Evolutionary conservation across 1,284 basidiomycete species (phyloP), one percentile per base, ranked within the genome.

Genomic region (Rhodotorula sp.): DNA sequence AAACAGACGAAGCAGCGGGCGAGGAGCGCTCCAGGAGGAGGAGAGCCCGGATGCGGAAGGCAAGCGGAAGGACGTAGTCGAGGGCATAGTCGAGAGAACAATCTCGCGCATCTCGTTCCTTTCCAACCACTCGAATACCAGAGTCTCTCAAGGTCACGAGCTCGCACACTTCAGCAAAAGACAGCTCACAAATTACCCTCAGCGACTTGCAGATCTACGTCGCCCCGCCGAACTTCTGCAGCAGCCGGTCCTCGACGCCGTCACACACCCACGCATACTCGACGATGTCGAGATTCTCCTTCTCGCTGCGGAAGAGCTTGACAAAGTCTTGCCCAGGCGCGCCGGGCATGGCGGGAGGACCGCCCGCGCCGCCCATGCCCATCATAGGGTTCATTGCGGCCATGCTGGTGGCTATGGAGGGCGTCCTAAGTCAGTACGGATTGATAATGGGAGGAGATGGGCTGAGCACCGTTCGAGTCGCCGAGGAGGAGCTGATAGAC

Each of bases 401-500:
- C 50, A 72, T 62, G 41, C 89, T 51, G n/a, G 48, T 61, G 27
- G 65, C 67, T 68, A 51, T n/a, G 21, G 48, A 7, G 3, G 1
- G 36, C 7, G 44, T 21, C 22, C n/a, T n/a, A n/a, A n/a, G 46
- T 72, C 34, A 25, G 22, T 9, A 4, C 4, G 32, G 22, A 39
- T 25, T 17, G 15, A 13, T 12, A 15, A 37, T 6, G 32, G 4
- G 60, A 27, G 27, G 58, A 15, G 34, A 32, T 17, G 5, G 12
- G 27, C 25, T 22, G 84, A 89, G 80, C 78, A 96, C 94, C 87
- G 80, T 97, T 96, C 72, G 94, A 92, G 61, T 88, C 87, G 15
- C 97, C 97, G 69, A 99, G 88, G 66, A 99, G 88, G 66, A 98
- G 88, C 70, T 91, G 90, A 85, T 97, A 98, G 22, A 99, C 84